These are phyloP conservation scores for Lachancea sp. DNA, from an alignment of 805 yeast species.

Conservation along the genomic window DNA sequence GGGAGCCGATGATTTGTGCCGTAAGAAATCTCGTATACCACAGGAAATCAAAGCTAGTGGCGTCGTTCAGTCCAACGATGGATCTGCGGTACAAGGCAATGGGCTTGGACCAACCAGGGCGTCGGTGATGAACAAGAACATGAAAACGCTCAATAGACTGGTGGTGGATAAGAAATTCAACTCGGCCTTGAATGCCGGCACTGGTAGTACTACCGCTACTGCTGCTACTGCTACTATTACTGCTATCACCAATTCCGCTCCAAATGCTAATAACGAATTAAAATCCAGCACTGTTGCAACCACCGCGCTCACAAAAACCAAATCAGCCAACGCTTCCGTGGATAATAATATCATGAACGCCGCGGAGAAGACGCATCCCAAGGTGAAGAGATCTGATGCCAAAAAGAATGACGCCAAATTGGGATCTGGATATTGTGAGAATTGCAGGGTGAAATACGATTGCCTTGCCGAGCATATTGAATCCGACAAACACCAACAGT, in stretches of 20 bases:
- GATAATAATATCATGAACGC: too few species aligned
- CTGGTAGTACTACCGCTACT: conserved; percentile 16
- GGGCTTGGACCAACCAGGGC: conserved; percentile 33
- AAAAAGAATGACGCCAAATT: conserved; percentile 14
- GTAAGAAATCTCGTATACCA: conserved; percentile 22
- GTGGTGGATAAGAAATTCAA: conserved; percentile 27
- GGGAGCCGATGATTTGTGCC: conserved; percentile 26
- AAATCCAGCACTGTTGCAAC: conserved; percentile 18
- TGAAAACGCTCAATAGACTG: conserved; percentile 26
- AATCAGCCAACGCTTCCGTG: too few species aligned
- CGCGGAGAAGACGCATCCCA: too few species aligned
- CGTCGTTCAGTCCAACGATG: conserved; percentile 32
- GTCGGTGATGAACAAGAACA: conserved; percentile 29
- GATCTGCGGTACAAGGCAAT: conserved; percentile 31
- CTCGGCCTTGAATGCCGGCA: neutral
- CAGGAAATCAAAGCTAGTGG: conserved; percentile 36
- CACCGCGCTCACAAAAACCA: neutral
- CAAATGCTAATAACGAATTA: conserved; percentile 1
- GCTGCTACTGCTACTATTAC: neutral
- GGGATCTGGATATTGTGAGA: conserved; percentile 83
- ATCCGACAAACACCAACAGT: conserved; percentile 65
- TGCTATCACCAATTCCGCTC: conserved; percentile 7
- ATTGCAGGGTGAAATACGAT: conserved; percentile 79
- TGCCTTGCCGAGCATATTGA: conserved; percentile 69
- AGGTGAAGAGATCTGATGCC: too few species aligned